phyloP scores from a whole-genome alignment of 768 basidiomycete genomes.

The Phaffia australis region DNA sequence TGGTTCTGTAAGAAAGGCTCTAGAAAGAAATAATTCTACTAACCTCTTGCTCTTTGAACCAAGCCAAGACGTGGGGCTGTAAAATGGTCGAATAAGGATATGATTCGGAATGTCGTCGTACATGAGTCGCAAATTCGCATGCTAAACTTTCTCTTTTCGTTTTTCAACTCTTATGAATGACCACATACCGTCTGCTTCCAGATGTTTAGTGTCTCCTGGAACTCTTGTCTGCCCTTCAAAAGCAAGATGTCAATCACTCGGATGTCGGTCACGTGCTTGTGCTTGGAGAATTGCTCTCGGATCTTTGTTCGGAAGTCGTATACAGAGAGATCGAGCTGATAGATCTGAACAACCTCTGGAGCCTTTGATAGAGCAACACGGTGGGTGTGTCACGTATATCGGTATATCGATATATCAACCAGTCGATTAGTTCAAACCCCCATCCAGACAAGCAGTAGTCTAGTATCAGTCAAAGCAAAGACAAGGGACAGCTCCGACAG shows the following conservation, averaged over 20 bases:
- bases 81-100: neutral
- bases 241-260: constrained; percentile 75
- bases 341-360: constrained; percentile 75
- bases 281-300: constrained; percentile 74
- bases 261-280: constrained; percentile 68
- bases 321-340: constrained; percentile 69
- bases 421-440: neutral
- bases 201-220: constrained; percentile 85
- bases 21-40: neutral
- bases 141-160: neutral
- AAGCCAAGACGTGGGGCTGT: constrained; percentile 11
- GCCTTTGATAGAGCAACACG: constrained; percentile 47
- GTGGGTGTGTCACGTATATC: neutral
- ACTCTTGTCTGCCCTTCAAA: constrained; percentile 73
- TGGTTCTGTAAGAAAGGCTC: neutral
- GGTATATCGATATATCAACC: neutral
- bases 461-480: constrained; percentile 13
- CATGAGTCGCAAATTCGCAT: neutral
- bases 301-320: constrained; percentile 67
- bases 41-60: constrained; percentile 2
- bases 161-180: neutral
- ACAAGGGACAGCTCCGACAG: constrained; percentile 9
- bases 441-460: neutral
- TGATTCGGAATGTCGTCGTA: neutral
- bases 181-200: constrained; percentile 51